These are phyloP conservation scores for Lupinus albus DNA, from an alignment of 306 rosid genomes.

Conservation along the genomic window DNA sequence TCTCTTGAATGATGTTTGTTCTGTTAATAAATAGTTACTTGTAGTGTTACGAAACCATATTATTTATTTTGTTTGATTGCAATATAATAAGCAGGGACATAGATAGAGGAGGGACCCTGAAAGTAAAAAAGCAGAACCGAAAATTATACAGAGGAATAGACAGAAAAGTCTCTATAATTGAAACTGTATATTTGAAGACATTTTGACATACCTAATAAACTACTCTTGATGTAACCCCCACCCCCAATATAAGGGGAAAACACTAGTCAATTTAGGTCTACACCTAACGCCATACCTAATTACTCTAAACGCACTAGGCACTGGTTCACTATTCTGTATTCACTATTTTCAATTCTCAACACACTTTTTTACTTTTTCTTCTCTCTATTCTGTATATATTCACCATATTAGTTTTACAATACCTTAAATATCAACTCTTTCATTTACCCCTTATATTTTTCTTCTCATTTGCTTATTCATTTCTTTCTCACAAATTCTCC, in stretches of 20 bases:
- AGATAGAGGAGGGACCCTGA: constrained; percentile 1
- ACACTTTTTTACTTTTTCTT: too few relatives aligned
- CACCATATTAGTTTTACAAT: too few relatives aligned
- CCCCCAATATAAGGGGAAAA: too few relatives aligned
- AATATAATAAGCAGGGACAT: not conserved
- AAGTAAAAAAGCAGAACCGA: not conserved
- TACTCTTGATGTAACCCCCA: too few relatives aligned
- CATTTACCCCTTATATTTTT: too few relatives aligned
- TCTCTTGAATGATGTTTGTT: not conserved
- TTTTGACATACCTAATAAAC: not conserved
- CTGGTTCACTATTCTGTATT: not conserved
- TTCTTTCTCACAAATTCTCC: too few relatives aligned
- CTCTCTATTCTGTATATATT: too few relatives aligned
- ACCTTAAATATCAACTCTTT: too few relatives aligned
- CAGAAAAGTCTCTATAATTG: not conserved
- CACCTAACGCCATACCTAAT: not conserved
- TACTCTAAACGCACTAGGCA: not conserved
- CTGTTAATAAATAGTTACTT: not conserved
- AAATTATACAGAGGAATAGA: not conserved
- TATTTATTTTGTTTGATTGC: not conserved
- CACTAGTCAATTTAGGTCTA: not conserved
- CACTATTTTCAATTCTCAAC: not conserved
- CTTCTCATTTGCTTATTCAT: too few relatives aligned
- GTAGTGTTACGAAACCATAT: not conserved
- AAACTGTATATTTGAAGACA: not conserved